Evolutionary conservation across 2,329 filamentous ascomycete species (phyloP).

Genomic region (Fusarium sp.): DNA sequence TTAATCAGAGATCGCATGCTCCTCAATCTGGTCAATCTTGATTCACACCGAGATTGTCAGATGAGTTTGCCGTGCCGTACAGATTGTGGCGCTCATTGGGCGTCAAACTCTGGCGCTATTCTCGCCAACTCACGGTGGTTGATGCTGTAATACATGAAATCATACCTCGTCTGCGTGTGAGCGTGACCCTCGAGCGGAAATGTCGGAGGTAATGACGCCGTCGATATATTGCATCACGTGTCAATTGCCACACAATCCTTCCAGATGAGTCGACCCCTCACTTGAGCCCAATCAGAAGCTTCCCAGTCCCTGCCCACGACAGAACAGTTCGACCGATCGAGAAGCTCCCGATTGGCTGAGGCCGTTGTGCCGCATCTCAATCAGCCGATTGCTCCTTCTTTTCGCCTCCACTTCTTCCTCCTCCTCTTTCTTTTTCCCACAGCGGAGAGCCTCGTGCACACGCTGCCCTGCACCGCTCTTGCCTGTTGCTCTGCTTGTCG

Average conservation of each 20-base stretch:
- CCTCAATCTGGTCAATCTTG: not conserved
- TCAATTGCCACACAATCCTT: constrained; percentile 38
- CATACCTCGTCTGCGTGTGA: not conserved
- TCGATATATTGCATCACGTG: constrained; percentile 44
- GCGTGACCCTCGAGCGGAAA: constrained; percentile 2
- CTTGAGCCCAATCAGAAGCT: constrained; percentile 51
- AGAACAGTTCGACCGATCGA: constrained; percentile 44
- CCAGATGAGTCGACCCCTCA: constrained; percentile 51
- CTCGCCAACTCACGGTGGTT: constrained; percentile 1
- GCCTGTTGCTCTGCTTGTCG: constrained; percentile 44
- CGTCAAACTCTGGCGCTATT: constrained; percentile 32
- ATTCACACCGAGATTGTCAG: not conserved
- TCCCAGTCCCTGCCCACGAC: constrained; percentile 11
- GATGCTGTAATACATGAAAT: constrained; percentile 17
- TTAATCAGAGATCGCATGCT: too few relatives aligned
- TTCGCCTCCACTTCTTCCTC: constrained; percentile 40
- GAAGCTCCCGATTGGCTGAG: constrained; percentile 42
- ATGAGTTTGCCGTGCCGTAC: not conserved
- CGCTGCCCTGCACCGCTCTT: constrained; percentile 32
- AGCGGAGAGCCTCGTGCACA: constrained; percentile 40
- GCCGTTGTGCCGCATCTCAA: constrained; percentile 36
- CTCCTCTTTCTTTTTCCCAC: constrained; percentile 32
- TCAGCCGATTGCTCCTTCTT: constrained; percentile 47
- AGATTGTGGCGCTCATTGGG: constrained; percentile 10
- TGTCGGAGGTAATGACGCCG: constrained; percentile 34